Percentiles rank a stretch among this genome's conserved stretches.
Evolutionary conservation across 148 eudicot species (phyloP).

Genomic region (Vaccinium corymbosum): DNA sequence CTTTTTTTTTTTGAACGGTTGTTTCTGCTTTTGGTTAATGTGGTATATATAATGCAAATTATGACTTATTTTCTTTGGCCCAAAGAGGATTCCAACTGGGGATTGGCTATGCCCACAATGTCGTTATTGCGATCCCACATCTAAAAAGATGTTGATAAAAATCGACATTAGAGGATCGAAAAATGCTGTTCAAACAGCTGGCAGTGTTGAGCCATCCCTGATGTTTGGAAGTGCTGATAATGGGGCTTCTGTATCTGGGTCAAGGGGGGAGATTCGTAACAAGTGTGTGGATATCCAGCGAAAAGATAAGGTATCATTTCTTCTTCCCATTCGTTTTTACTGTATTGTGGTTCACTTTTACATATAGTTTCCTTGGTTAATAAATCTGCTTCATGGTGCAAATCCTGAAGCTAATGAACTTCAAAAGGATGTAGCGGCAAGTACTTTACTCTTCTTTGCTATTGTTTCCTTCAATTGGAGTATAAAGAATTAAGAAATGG

Average conservation of each 20-base stretch:
- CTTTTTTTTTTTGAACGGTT: background rate
- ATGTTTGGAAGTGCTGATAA: slow-evolving; percentile 31
- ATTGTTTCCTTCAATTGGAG: background rate
- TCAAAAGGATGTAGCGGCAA: background rate
- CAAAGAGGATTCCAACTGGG: slow-evolving; percentile 25
- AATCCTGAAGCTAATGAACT: background rate
- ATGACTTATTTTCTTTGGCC: too few species aligned
- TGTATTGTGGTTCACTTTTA: background rate
- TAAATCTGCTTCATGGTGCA: slow-evolving; percentile 1
- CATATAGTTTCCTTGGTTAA: background rate
- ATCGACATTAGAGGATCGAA: slow-evolving; percentile 31
- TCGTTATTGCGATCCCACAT: slow-evolving; percentile 30
- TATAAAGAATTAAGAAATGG: background rate
- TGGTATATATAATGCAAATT: too few species aligned
- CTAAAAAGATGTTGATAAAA: slow-evolving; percentile 43
- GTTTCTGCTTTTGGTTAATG: background rate
- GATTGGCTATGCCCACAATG: slow-evolving; percentile 83
- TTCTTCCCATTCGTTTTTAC: background rate
- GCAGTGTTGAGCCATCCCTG: too few species aligned
- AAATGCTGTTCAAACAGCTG: too few species aligned
- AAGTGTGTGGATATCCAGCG: slow-evolving; percentile 31
- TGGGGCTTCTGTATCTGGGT: slow-evolving; percentile 29
- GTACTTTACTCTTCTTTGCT: background rate
- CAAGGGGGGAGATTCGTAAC: slow-evolving; percentile 30
- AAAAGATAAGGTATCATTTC: slow-evolving; percentile 47